These are phyloP conservation scores for Leucaena leucocephala DNA, from an alignment of 306 rosid genomes.

Conservation along the genomic window DNA sequence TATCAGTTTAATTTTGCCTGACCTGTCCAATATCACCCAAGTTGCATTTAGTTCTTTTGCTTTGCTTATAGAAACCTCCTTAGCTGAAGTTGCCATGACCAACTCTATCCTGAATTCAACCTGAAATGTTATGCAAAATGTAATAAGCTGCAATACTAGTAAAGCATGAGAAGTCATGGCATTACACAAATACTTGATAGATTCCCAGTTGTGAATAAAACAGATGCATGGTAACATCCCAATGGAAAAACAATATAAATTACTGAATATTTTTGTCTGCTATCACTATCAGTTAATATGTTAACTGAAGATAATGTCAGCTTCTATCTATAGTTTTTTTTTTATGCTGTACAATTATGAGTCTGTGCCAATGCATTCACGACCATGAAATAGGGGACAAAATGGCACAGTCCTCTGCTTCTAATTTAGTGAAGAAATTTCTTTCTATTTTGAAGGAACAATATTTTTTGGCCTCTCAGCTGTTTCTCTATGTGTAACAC, in stretches of 20 bases:
- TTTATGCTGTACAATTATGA: not conserved
- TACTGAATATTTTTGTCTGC: slow-evolving; percentile 3
- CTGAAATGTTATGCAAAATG: slow-evolving; percentile 46
- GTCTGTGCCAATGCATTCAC: not conserved
- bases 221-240: not conserved
- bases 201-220: slow-evolving; percentile 20
- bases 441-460: not conserved
- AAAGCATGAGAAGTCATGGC: slow-evolving; percentile 11
- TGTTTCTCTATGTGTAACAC: not conserved
- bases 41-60: slow-evolving; percentile 56
- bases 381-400: not conserved
- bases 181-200: not conserved
- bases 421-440: not conserved
- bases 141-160: slow-evolving; percentile 19
- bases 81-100: slow-evolving; percentile 54
- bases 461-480: not conserved
- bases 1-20: slow-evolving; percentile 32
- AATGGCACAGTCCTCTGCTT: not conserved
- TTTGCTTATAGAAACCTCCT: slow-evolving; percentile 48
- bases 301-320: not conserved
- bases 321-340: not conserved
- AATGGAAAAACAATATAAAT: not conserved
- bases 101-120: slow-evolving; percentile 52
- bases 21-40: slow-evolving; percentile 87
- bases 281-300: not conserved